These are phyloP conservation scores for Echeveria elegans DNA, from an alignment of 164 flowering plant genomes.

Conservation along the genomic window DNA sequence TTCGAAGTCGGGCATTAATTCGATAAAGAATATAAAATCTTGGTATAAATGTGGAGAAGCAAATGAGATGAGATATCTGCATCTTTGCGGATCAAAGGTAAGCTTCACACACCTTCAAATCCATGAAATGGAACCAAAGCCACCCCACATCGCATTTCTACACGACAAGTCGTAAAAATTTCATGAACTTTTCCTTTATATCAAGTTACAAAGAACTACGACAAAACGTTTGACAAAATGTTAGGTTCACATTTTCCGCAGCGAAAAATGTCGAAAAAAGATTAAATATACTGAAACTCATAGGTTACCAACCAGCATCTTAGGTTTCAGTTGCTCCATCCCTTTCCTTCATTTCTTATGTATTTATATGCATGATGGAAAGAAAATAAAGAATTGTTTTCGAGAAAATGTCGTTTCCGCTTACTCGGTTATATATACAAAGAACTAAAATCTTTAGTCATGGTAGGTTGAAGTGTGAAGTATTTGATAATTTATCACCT, in stretches of 20 bases:
- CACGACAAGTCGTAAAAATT: neutral
- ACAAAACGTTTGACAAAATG: neutral
- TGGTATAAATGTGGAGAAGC: neutral
- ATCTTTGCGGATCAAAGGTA: slow-evolving; percentile 40
- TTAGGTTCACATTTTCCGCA: neutral
- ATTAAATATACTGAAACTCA: neutral
- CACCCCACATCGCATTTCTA: slow-evolving; percentile 14
- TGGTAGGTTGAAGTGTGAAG: neutral
- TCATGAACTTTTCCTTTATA: neutral
- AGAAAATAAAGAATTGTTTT: neutral
- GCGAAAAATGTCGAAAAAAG: neutral
- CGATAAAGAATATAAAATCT: no score
- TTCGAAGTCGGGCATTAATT: no score
- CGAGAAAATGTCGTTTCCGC: neutral
- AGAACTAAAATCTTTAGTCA: neutral
- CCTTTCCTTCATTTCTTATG: neutral
- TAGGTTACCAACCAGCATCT: neutral
- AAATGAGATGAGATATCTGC: slow-evolving; percentile 39
- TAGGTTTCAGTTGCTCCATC: slow-evolving; percentile 1
- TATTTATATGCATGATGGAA: neutral
- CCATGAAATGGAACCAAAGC: slow-evolving; percentile 39
- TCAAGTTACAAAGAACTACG: neutral
- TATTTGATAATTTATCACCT: neutral
- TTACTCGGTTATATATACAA: neutral
- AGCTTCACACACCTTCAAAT: slow-evolving; percentile 22